Evolutionary conservation across 129 eudicot species (phyloP).

Genomic region (Flaveria robusta): DNA sequence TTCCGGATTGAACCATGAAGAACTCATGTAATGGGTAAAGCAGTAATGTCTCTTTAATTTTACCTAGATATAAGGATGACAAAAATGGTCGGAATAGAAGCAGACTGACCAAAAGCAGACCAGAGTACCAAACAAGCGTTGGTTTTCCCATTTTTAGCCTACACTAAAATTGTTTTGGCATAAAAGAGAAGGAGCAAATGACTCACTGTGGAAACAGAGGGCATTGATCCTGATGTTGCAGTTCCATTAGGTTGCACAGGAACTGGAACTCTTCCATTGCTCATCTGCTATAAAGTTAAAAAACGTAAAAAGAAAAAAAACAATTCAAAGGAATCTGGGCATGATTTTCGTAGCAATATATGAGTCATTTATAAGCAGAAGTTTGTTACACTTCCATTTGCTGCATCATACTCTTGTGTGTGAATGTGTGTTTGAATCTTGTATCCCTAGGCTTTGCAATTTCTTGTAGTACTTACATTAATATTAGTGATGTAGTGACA

Average conservation of each 20-base stretch:
- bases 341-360: no score
- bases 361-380: no score
- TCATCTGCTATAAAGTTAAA: conserved; percentile 37
- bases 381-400: not conserved
- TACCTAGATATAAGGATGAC: not conserved
- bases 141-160: not conserved
- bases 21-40: not conserved
- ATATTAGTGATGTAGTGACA: conserved; percentile 80
- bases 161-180: not conserved
- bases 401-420: not conserved
- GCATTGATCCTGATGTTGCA: conserved; percentile 39
- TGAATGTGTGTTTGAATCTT: not conserved
- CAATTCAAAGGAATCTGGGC: no score
- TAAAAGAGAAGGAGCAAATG: not conserved
- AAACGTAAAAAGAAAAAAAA: no score
- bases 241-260: conserved; percentile 49
- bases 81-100: not conserved
- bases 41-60: not conserved
- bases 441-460: not conserved
- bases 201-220: conserved; percentile 52
- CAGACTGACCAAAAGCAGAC: not conserved
- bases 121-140: conserved; percentile 5
- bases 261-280: conserved; percentile 54
- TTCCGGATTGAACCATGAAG: not conserved
- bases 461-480: conserved; percentile 50